Percentiles rank a stretch among this genome's conserved stretches.
phyloP scores from a whole-genome alignment of 2,329 filamentous ascomycete genomes.

The Rhynchosporium graminicola region DNA sequence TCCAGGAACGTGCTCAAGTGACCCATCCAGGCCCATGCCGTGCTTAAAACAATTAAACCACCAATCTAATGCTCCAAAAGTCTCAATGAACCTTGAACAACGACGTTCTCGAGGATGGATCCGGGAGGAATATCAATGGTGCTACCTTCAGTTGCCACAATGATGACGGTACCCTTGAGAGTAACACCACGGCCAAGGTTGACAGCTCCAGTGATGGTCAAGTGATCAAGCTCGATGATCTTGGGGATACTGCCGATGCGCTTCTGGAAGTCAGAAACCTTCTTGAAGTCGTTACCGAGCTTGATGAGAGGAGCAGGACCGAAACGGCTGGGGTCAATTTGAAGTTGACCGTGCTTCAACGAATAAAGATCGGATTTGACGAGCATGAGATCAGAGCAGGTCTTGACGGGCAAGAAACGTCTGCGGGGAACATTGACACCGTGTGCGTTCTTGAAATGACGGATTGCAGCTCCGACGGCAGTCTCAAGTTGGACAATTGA shows the following conservation, averaged over 20 bases:
- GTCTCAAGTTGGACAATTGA: conserved; percentile 98
- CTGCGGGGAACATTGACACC: conserved; percentile 98
- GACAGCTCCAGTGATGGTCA: conserved; percentile 96
- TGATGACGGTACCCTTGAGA: conserved; percentile 97
- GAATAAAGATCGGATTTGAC: conserved; percentile 99
- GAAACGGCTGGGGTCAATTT: conserved; percentile 96
- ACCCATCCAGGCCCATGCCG: conserved; percentile 18
- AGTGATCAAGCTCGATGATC: conserved; percentile 88
- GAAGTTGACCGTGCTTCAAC: conserved; percentile 95
- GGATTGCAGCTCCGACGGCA: conserved; percentile 95
- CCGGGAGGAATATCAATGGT: conserved; percentile 97
- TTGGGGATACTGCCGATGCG: conserved; percentile 85
- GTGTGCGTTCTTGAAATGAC: conserved; percentile 97
- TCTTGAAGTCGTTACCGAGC: conserved; percentile 99
- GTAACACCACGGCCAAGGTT: conserved; percentile 95
- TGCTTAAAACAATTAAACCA: conserved; percentile 11
- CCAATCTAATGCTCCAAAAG: conserved; percentile 62
- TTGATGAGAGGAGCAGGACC: conserved; percentile 97
- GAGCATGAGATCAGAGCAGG: conserved; percentile 98
- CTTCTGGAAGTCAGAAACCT: conserved; percentile 95
- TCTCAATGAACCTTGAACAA: conserved; percentile 93
- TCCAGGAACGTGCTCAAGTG: conserved; percentile 18
- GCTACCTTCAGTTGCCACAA: conserved; percentile 95
- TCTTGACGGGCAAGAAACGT: conserved; percentile 99
- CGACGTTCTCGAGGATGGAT: conserved; percentile 96